A percentile compares a stretch with the other conserved stretches of the same genome.
phyloP scores from a whole-genome alignment of 1,284 basidiomycete species.

The Apiotrichum veenhuisii region DNA sequence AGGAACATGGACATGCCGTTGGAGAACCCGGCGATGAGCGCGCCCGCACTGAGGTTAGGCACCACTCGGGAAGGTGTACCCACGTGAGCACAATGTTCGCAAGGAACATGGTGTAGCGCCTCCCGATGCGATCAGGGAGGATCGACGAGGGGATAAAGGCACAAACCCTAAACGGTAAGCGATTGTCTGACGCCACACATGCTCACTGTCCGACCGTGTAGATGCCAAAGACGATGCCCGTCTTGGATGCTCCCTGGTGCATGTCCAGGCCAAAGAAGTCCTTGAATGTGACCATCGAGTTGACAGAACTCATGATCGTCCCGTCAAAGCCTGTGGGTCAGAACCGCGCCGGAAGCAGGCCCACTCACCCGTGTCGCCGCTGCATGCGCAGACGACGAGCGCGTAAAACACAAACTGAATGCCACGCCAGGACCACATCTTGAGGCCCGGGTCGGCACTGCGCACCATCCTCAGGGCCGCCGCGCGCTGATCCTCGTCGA shows the following conservation, averaged over 20 bases:
- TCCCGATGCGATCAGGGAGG: slow-evolving; percentile 57
- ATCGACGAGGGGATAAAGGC: slow-evolving; percentile 47
- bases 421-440: slow-evolving; percentile 48
- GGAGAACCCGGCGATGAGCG: slow-evolving; percentile 55
- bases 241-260: background rate
- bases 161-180: slow-evolving; percentile 51
- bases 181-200: slow-evolving; percentile 49
- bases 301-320: slow-evolving; percentile 17
- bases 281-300: slow-evolving; percentile 14
- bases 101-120: slow-evolving; percentile 57
- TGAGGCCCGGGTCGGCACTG: slow-evolving; percentile 55
- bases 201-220: slow-evolving; percentile 51
- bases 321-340: slow-evolving; percentile 10
- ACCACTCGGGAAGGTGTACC: background rate
- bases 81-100: slow-evolving; percentile 53
- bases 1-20: slow-evolving; percentile 53
- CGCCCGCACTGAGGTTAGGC: slow-evolving; percentile 40
- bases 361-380: slow-evolving; percentile 23
- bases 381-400: slow-evolving; percentile 54
- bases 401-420: slow-evolving; percentile 51
- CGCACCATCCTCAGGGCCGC: slow-evolving; percentile 53
- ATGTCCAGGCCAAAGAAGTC: slow-evolving; percentile 7
- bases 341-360: background rate
- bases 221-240: slow-evolving; percentile 33
- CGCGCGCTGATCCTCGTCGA: slow-evolving; percentile 23